Evolutionary conservation across 164 flowering plant genomes (phyloP).

Genomic region (Nelumbo lutea): DNA sequence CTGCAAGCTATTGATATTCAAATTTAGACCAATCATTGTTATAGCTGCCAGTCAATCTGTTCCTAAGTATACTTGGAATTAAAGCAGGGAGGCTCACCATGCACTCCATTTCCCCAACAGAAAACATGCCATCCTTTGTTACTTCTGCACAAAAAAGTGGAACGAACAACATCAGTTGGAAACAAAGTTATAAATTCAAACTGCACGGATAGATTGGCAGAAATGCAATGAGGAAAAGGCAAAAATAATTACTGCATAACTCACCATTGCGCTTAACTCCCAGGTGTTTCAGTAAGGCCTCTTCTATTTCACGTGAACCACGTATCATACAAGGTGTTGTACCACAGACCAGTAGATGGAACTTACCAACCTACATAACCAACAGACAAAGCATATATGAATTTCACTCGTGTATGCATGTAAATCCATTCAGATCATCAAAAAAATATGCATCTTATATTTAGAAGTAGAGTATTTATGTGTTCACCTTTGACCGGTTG

Average conservation of each 20-base stretch:
- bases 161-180: neutral
- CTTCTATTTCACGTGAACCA: slow-evolving; percentile 95
- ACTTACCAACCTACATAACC: slow-evolving; percentile 77
- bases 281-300: slow-evolving; percentile 79
- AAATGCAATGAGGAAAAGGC: neutral
- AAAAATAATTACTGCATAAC: slow-evolving; percentile 4
- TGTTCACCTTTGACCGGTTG: slow-evolving; percentile 78
- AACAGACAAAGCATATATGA: slow-evolving; percentile 4
- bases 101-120: slow-evolving; percentile 99
- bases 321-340: slow-evolving; percentile 99
- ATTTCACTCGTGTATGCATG: neutral
- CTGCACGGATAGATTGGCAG: neutral
- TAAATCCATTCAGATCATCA: neutral
- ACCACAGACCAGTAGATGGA: slow-evolving; percentile 95
- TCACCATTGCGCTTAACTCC: slow-evolving; percentile 97
- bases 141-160: slow-evolving; percentile 58
- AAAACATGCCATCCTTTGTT: slow-evolving; percentile 92
- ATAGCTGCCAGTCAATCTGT: too few relatives aligned
- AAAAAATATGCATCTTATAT: neutral
- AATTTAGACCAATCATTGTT: too few relatives aligned
- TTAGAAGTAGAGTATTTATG: neutral
- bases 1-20: too few relatives aligned
- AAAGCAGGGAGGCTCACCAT: slow-evolving; percentile 55
- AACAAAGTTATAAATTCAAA: slow-evolving; percentile 1
- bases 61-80: too few relatives aligned